Evolutionary conservation across 306 rosid species (phyloP).

Genomic region (Argentina anserina): DNA sequence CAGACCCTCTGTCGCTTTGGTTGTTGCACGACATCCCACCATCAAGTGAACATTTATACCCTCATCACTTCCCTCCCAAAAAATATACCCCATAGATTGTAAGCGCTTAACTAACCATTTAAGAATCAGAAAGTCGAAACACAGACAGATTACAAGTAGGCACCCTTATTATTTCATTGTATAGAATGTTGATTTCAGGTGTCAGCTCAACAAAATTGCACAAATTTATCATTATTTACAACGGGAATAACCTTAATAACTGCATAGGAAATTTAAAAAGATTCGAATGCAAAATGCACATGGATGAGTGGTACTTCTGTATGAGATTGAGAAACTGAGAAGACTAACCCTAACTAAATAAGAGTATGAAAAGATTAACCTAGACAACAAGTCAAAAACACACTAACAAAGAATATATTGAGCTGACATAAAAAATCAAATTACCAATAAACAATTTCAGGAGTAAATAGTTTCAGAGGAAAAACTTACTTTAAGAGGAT

Average conservation of each 20-base stretch:
- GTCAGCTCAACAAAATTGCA: slow-evolving; percentile 82
- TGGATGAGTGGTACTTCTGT: not conserved
- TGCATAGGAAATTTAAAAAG: slow-evolving; percentile 17
- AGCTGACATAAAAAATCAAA: not conserved
- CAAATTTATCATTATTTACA: slow-evolving; percentile 75
- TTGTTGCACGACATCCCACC: not conserved
- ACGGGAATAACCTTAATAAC: slow-evolving; percentile 70
- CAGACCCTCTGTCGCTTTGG: not conserved
- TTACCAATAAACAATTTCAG: not conserved
- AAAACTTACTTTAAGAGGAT: slow-evolving; percentile 74
- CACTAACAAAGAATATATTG: not conserved
- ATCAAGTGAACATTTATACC: not conserved
- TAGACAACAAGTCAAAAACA: not conserved
- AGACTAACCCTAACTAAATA: too few species aligned
- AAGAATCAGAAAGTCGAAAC: not conserved
- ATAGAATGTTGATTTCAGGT: slow-evolving; percentile 61
- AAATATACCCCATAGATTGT: not conserved
- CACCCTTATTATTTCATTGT: slow-evolving; percentile 69
- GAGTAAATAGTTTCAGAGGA: slow-evolving; percentile 9
- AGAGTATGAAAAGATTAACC: not conserved
- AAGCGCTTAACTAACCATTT: not conserved
- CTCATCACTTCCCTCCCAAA: not conserved
- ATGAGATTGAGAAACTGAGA: not conserved
- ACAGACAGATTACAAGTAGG: not conserved
- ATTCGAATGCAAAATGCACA: not conserved